Percentiles rank a stretch among this genome's conserved stretches.
These are phyloP conservation scores for Rhododendron griersonianum DNA, from an alignment of 148 eudicot genomes.

Conservation along the genomic window DNA sequence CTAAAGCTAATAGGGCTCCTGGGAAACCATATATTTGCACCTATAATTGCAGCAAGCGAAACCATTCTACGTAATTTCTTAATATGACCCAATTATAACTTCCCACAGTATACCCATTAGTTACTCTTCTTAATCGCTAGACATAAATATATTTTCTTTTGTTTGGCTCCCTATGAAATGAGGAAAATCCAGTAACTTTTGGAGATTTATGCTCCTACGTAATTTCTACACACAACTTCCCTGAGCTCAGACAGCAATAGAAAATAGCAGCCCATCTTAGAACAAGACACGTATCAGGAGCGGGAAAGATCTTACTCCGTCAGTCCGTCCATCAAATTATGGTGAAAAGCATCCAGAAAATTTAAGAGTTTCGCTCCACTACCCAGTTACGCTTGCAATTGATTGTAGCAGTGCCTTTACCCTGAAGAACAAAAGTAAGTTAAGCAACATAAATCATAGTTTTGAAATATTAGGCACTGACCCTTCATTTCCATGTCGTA, in stretches of 20 bases:
- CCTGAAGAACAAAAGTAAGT: constrained; percentile 27
- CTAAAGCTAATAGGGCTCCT: no score
- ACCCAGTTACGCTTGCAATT: constrained; percentile 73
- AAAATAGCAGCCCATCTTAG: not conserved
- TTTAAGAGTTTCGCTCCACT: constrained; percentile 90
- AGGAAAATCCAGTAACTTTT: not conserved
- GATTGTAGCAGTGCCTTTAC: constrained; percentile 48
- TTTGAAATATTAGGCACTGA: not conserved
- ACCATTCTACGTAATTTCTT: no score
- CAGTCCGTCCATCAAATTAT: constrained; percentile 92
- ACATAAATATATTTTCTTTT: not conserved
- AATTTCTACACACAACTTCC: not conserved
- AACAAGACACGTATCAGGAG: constrained; percentile 8
- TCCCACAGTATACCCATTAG: not conserved
- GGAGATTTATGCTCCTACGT: not conserved
- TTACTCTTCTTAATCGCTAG: not conserved
- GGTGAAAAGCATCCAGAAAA: constrained; percentile 98
- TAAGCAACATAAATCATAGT: not conserved
- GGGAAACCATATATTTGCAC: no score
- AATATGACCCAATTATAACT: not conserved
- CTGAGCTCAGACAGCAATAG: not conserved
- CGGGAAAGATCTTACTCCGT: constrained; percentile 56
- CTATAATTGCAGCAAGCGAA: no score
- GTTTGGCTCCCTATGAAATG: not conserved
- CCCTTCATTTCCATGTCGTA: constrained; percentile 6